Percentiles rank a stretch among this genome's conserved stretches.
Conservation (phyloP, 352 stramenopile genomes). For the Globisporangium nagaii region DNA sequence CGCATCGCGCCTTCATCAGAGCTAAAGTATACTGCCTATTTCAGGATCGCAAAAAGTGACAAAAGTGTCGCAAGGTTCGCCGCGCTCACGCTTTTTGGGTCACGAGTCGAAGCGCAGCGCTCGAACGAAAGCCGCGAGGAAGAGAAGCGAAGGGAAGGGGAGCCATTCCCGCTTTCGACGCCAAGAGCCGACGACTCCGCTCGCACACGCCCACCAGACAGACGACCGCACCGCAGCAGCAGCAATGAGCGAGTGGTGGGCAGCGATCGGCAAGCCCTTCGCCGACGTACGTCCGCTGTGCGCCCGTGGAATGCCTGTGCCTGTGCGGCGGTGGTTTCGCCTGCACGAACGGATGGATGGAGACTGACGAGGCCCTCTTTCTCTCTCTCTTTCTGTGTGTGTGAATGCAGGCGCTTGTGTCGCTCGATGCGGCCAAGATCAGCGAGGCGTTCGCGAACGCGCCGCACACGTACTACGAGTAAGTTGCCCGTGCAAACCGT, state of each 20-base stretch:
- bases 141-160: neutral
- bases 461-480: conserved; percentile 72
- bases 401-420: conserved; percentile 43
- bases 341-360: neutral
- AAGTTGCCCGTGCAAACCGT: conserved; percentile 10
- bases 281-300: conserved; percentile 54
- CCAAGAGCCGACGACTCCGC: neutral
- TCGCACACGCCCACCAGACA: neutral
- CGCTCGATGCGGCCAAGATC: conserved; percentile 53
- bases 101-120: neutral
- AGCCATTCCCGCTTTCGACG: conserved; percentile 6
- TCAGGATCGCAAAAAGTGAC: no score
- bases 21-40: no score
- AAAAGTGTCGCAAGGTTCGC: neutral
- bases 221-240: neutral
- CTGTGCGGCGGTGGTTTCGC: neutral
- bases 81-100: neutral
- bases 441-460: conserved; percentile 52
- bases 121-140: neutral
- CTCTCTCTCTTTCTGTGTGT: neutral
- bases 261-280: conserved; percentile 69
- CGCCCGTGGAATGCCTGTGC: no score
- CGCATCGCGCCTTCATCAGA: no score
- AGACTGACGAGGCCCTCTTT: neutral
- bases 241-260: conserved; percentile 81